These are phyloP conservation scores for Backusella macrospora DNA, from an alignment of 192 early-diverging fungal genomes.

Conservation along the genomic window DNA sequence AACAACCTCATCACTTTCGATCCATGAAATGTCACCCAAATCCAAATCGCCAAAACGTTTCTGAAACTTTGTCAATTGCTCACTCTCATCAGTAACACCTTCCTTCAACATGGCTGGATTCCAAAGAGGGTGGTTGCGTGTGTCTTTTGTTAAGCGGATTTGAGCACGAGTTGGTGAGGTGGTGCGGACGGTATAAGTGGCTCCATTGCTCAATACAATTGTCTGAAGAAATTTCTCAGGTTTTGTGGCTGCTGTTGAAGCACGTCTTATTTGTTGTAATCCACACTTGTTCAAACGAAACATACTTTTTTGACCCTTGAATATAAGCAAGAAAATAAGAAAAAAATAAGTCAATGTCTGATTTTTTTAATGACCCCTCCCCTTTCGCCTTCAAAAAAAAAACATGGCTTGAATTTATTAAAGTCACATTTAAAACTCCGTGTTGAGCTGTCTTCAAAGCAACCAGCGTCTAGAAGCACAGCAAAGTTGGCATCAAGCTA, in stretches of 20 bases:
- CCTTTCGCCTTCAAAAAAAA: background rate
- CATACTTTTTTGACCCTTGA: background rate
- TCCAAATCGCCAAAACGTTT: constrained; percentile 74
- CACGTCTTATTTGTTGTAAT: constrained; percentile 18
- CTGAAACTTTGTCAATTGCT: constrained; percentile 81
- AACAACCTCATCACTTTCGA: constrained; percentile 38
- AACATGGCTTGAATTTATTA: constrained; percentile 2
- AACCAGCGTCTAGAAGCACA: too few species aligned
- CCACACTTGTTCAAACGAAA: background rate
- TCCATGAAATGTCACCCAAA: constrained; percentile 47
- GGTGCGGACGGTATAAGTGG: constrained; percentile 77
- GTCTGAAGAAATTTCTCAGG: constrained; percentile 82
- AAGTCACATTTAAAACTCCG: constrained; percentile 12
- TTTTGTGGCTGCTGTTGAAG: constrained; percentile 26
- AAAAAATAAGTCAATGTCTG: background rate
- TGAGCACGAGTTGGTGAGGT: constrained; percentile 81
- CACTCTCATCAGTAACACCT: constrained; percentile 75
- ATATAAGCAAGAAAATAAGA: background rate
- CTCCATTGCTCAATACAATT: constrained; percentile 88
- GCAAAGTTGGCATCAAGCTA: too few species aligned
- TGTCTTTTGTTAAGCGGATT: constrained; percentile 88
- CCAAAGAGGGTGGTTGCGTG: constrained; percentile 93
- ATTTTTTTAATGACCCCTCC: background rate
- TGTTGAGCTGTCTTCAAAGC: background rate
- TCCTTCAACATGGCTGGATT: constrained; percentile 67